Evolutionary conservation across 2,329 filamentous ascomycete genomes (phyloP), one percentile per base, ranked within the genome.

Genomic region (Fusarium zealandicum): DNA sequence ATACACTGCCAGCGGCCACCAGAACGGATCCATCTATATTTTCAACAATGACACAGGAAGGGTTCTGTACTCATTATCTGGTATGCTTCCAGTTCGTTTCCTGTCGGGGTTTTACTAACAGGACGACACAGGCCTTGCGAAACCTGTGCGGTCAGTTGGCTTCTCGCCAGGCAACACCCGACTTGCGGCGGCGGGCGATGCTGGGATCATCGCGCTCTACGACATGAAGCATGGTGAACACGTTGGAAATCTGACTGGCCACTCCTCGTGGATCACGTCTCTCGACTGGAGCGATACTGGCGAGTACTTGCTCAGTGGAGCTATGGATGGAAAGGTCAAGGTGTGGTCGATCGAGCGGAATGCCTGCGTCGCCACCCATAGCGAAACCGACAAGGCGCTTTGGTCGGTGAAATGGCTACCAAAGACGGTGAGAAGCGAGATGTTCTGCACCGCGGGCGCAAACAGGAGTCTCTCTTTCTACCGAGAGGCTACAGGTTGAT

Each of bases 211-310:
- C 65, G 90, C 90, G 2, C 81, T 98, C 38, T 99, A 97, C 77
- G 93, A 98, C 70, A 91, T 96, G 65, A 85, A 87, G 61, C 93
- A 93, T 41, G 95, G 95, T 42, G 93, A 98, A 73, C 93, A 96
- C 69, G 88, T 98, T 12, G 91, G 90, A 16, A 96, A 92, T 70
- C 78, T 99, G 54, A 76, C 83, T 0, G 91, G 89, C 1, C 90
- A 93, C 71, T 82, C 85, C 1, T 89, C 90, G 5, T 99, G 93
- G 95, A 87, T 99, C 63, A 90, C 93, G 57, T 89, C 89, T 27
- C 79, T 98, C 36, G 92, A 96, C 72, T 99, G 93, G 92, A 98
- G 89, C 72, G 85, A 90, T 69, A 96, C 90, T 5, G 95, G 95
- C 40, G 93, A 98, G 75, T 96, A 90, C 72, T 78, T 99, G 11